Evolutionary conservation across 2,329 filamentous ascomycete species (phyloP).

Genomic region (Phialophora macrospora): DNA sequence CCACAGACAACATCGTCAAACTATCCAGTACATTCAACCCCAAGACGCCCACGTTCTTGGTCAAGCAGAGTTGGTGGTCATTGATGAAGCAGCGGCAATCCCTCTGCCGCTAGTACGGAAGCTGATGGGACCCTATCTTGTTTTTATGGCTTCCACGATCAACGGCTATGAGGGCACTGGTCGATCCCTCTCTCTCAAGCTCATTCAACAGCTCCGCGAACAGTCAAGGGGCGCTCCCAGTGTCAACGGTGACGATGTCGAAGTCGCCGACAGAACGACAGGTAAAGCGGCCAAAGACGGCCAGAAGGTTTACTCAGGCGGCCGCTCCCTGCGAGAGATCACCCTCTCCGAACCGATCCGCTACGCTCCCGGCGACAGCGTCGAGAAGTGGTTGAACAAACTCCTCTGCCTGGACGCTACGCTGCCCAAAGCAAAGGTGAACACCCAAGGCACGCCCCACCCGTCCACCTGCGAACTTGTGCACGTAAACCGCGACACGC

Average conservation of each 20-base stretch:
- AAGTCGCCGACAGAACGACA: constrained; percentile 78
- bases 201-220: constrained; percentile 95
- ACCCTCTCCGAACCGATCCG: constrained; percentile 92
- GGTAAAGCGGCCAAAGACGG: constrained; percentile 71
- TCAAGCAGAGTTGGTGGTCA: constrained; percentile 92
- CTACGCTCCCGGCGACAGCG: constrained; percentile 86
- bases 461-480: constrained; percentile 89
- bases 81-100: constrained; percentile 96
- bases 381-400: constrained; percentile 96
- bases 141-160: constrained; percentile 99
- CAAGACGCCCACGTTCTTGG: constrained; percentile 94
- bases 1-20: constrained; percentile 91
- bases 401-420: constrained; percentile 93
- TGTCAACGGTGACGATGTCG: constrained; percentile 61
- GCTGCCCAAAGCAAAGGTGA: constrained; percentile 74
- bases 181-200: constrained; percentile 88
- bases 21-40: constrained; percentile 97
- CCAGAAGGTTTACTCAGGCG: constrained; percentile 64
- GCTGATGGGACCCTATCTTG: constrained; percentile 92
- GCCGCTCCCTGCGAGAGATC: constrained; percentile 85
- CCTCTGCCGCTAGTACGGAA: constrained; percentile 90
- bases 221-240: constrained; percentile 74
- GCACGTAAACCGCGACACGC: constrained; percentile 92
- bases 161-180: constrained; percentile 98
- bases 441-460: constrained; percentile 80